Evolutionary conservation across 2,329 filamentous ascomycete species (phyloP), one percentile per base, ranked within the genome.

Genomic region (Leptographium radiaticola): DNA sequence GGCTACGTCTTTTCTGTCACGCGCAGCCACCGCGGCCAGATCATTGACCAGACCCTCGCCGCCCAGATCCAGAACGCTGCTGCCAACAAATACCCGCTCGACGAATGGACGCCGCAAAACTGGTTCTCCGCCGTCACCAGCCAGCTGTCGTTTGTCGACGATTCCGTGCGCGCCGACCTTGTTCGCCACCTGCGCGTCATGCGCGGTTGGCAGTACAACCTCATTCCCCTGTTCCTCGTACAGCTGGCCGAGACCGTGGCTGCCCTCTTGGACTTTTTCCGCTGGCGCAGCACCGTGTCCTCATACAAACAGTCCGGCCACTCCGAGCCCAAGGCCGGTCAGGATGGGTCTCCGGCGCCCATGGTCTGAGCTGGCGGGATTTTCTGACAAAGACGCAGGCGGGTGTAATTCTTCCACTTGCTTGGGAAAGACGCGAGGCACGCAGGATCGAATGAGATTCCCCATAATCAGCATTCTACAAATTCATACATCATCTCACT

Each of bases 91-190:
- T 71, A 71, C 49, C 61, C 63, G 1, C 51, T 62, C 10, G 58
- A 61, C 44, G 43, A 55, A 10, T 71, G 70, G 70, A 68, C 69
- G 18, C 69, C 70, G 18, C 67, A 70, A 57, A 67, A 62, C 56
- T 71, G 70, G 69, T 67, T 68, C 54, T 54, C 59, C 5, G 67
- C 66, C 7, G 59, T 71, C 34, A 59, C 67, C 46, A 4, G 6
- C 11, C 54, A 59, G 39, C 60, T 70, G 20, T 59, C 66, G 43
- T 52, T 70, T 6, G 58, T 59, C 20, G 57, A 61, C 39, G 53
- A 54, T 13, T 48, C 12, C 39, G 55, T 60, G 20, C 57, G 60
- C 40, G 56, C 53, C 44, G 61, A 64, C 43, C 62, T 69, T 10
- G 48, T 45, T 40, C 56, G 50, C 13, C 62, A 66, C 51, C 58